Evolutionary conservation across 257 asterid species (phyloP).

Genomic region (Euphrasia confusa): DNA sequence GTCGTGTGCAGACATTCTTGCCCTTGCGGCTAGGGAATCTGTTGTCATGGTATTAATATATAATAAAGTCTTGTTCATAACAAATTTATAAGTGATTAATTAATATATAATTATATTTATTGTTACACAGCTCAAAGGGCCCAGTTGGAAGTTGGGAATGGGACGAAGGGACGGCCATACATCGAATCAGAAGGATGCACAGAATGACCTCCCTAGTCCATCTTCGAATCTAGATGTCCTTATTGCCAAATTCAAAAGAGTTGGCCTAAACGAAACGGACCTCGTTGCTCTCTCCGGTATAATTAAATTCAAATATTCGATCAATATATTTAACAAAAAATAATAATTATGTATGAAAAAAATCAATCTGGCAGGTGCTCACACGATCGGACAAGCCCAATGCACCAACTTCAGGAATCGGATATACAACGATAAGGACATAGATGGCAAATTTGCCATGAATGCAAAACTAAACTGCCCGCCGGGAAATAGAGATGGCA

Average conservation of each 20-base stretch:
- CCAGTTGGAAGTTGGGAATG: not conserved
- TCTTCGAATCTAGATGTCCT: not conserved
- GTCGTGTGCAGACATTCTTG: not conserved
- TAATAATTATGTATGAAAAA: no score
- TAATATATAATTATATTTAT: no score
- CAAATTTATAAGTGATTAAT: no score
- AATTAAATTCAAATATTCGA: no score
- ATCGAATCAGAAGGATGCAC: not conserved
- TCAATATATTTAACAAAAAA: no score
- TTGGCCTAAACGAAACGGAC: not conserved
- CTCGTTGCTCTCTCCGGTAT: not conserved
- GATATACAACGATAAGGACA: conserved; percentile 45
- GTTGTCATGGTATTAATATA: not conserved
- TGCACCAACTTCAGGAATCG: conserved; percentile 36
- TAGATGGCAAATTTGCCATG: conserved; percentile 34
- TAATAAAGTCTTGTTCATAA: no score
- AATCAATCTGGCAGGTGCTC: conserved; percentile 31
- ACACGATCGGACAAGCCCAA: conserved; percentile 55
- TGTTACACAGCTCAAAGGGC: not conserved
- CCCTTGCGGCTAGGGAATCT: not conserved
- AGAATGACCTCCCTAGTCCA: not conserved
- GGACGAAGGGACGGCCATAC: not conserved
- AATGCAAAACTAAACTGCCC: conserved; percentile 37
- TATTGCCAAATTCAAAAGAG: not conserved
- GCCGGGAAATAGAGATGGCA: conserved; percentile 18